Evolutionary conservation across 2,329 filamentous ascomycete genomes (phyloP).

Genomic region (Alternaria atra): DNA sequence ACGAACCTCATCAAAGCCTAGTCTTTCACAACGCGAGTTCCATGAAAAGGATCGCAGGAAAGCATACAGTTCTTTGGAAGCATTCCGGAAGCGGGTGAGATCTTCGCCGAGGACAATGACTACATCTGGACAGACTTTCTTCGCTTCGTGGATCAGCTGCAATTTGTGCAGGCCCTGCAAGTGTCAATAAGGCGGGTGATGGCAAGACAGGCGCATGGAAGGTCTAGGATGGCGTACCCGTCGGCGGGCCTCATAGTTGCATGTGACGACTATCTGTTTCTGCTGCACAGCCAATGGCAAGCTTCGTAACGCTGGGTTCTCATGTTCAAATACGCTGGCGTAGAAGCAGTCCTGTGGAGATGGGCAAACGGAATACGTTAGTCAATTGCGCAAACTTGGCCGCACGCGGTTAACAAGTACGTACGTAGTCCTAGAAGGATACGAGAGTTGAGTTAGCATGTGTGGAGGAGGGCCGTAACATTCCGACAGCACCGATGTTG

Average conservation of each 20-base stretch:
- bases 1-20: slow-evolving; percentile 88
- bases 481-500: not conserved
- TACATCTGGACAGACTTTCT: slow-evolving; percentile 80
- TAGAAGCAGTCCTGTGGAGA: slow-evolving; percentile 83
- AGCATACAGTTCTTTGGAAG: slow-evolving; percentile 79
- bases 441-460: slow-evolving; percentile 37
- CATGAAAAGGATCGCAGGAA: slow-evolving; percentile 79
- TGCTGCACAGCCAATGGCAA: slow-evolving; percentile 86
- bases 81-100: slow-evolving; percentile 77
- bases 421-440: slow-evolving; percentile 45
- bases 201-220: slow-evolving; percentile 6
- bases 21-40: slow-evolving; percentile 78
- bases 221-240: slow-evolving; percentile 52
- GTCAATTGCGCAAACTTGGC: slow-evolving; percentile 15
- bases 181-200: slow-evolving; percentile 1
- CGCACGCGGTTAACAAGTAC: slow-evolving; percentile 20
- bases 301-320: slow-evolving; percentile 75
- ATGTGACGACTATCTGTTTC: slow-evolving; percentile 77
- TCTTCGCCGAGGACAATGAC: slow-evolving; percentile 85
- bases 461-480: not conserved
- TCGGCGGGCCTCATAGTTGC: slow-evolving; percentile 86
- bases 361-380: slow-evolving; percentile 1
- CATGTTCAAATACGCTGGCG: slow-evolving; percentile 86
- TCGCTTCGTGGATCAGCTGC: slow-evolving; percentile 84
- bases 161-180: slow-evolving; percentile 74